Percentiles rank a stretch among this genome's conserved stretches.
phyloP scores from a whole-genome alignment of 768 basidiomycete species.

The Psilocybe azurescens region DNA sequence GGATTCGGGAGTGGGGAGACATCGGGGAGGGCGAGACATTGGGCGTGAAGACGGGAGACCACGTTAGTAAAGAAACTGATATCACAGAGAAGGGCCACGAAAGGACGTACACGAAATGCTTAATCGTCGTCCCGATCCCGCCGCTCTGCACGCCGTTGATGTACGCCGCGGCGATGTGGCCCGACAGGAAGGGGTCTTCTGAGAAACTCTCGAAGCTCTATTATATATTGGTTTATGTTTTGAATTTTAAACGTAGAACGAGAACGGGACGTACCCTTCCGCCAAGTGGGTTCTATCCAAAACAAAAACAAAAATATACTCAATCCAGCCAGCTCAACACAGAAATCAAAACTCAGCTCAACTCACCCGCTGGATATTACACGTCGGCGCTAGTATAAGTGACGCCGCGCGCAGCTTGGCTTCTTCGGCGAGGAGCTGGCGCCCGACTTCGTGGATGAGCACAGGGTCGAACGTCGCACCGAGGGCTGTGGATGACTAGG shows the following conservation, averaged over 20 bases:
- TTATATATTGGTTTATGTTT: neutral
- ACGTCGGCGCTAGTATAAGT: slow-evolving; percentile 78
- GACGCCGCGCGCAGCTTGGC: slow-evolving; percentile 74
- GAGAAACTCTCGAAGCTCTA: slow-evolving; percentile 82
- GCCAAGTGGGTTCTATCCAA: slow-evolving; percentile 66
- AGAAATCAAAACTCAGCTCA: slow-evolving; percentile 1
- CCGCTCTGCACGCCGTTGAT: slow-evolving; percentile 77
- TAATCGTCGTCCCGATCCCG: slow-evolving; percentile 80
- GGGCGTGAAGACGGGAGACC: neutral
- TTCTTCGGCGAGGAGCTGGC: slow-evolving; percentile 71
- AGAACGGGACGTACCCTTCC: slow-evolving; percentile 52
- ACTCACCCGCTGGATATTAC: slow-evolving; percentile 80
- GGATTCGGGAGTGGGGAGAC: no score
- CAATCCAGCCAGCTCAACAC: no score
- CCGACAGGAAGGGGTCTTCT: slow-evolving; percentile 78
- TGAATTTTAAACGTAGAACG: neutral
- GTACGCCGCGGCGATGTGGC: slow-evolving; percentile 71
- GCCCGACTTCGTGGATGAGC: slow-evolving; percentile 65
- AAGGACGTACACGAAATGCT: slow-evolving; percentile 74
- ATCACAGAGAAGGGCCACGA: slow-evolving; percentile 4
- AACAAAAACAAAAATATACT: slow-evolving; percentile 7
- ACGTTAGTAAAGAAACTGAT: neutral
- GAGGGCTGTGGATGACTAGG: slow-evolving; percentile 69
- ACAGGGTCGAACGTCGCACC: slow-evolving; percentile 77
- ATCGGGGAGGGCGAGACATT: no score